Evolutionary conservation across 306 rosid genomes (phyloP).

Genomic region (Begonia loranthoides): DNA sequence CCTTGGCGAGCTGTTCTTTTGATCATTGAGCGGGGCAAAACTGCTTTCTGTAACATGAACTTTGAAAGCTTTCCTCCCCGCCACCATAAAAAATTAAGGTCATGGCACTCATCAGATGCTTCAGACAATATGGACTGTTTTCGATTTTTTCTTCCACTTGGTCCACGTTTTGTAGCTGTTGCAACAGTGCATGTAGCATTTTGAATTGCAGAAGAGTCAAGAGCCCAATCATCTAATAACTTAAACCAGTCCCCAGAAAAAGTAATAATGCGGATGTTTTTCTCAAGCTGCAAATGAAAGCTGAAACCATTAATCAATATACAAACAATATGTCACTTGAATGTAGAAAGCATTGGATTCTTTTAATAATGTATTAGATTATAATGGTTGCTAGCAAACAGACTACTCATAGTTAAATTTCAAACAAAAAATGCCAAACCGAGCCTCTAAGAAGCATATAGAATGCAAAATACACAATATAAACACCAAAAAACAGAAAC

Average conservation of each 20-base stretch:
- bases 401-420: too few relatives aligned
- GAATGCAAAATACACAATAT: too few relatives aligned
- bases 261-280: constrained; percentile 50
- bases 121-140: constrained; percentile 55
- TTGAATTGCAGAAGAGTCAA: constrained; percentile 46
- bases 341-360: too few relatives aligned
- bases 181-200: constrained; percentile 38
- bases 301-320: constrained; percentile 13
- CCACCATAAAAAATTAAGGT: constrained; percentile 59
- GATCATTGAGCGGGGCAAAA: constrained; percentile 41
- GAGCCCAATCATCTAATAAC: constrained; percentile 66
- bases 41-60: constrained; percentile 62
- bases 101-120: constrained; percentile 27
- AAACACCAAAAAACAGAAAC: too few relatives aligned
- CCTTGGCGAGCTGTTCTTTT: constrained; percentile 85
- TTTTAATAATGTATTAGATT: too few relatives aligned
- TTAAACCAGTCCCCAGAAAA: constrained; percentile 73
- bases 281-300: constrained; percentile 67
- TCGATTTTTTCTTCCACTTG: constrained; percentile 49
- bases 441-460: too few relatives aligned
- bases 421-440: too few relatives aligned
- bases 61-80: constrained; percentile 68
- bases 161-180: constrained; percentile 58
- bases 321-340: background rate
- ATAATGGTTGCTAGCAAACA: too few relatives aligned